phyloP scores from a whole-genome alignment of 169 alveolate species.

The Plasmodium cynomolgi region DNA sequence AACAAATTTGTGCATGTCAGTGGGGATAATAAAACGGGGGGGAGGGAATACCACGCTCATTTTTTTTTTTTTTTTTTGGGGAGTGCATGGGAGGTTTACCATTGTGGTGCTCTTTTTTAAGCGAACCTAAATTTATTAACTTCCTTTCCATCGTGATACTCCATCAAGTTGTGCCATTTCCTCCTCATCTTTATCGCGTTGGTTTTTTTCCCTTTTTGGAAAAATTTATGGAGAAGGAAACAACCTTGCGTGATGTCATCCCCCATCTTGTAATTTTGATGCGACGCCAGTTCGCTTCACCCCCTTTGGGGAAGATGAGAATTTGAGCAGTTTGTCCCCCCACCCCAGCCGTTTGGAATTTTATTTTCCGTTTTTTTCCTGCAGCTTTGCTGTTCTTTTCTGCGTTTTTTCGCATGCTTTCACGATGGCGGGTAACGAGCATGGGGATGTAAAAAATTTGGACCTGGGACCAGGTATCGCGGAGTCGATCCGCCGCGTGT shows the following conservation, averaged over 20 bases:
- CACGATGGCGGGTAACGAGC: constrained; percentile 29
- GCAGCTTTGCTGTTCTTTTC: neutral
- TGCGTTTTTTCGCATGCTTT: neutral
- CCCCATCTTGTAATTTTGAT: neutral
- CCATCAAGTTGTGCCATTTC: neutral
- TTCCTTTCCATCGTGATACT: neutral
- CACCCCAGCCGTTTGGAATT: neutral
- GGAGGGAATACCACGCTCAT: neutral
- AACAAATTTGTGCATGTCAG: neutral
- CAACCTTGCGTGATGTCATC: neutral
- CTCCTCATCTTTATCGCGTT: neutral
- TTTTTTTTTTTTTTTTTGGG: neutral
- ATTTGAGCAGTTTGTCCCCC: neutral
- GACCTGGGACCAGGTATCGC: constrained; percentile 63
- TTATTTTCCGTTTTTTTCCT: neutral
- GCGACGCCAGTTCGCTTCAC: neutral
- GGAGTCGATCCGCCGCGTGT: neutral
- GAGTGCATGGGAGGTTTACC: neutral
- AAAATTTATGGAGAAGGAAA: neutral
- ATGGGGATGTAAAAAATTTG: constrained; percentile 43
- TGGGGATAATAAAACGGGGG: neutral
- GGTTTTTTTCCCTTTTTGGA: neutral
- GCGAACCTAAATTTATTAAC: neutral
- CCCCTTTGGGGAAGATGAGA: neutral
- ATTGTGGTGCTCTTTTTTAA: neutral